Evolutionary conservation across 139 green algal genomes (phyloP), one percentile per base, ranked within the genome.

Genomic region (Coelastrella sp.): DNA sequence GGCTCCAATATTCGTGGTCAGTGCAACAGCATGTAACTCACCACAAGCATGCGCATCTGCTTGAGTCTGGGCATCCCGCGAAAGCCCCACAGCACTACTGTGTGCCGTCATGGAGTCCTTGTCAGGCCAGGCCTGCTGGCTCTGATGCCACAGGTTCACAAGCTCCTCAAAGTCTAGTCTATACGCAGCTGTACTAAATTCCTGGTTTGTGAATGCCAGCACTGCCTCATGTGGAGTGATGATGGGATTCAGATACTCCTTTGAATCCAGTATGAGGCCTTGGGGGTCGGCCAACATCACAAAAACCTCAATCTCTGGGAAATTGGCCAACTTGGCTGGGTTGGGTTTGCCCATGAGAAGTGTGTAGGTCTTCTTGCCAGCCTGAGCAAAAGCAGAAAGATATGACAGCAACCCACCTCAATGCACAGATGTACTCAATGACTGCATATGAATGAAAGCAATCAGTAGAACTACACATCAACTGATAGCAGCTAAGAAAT

Each of bases 261-360:
- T 97, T 90, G 90, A 95, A 90, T 99, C 97, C 72, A 99, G 92
- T 22, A 99, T 94, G 82, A 96, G 90, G 14, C 94, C 95, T 80
- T 94, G 92, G 0, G 96, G 94, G 70, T 98, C 96, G 0, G 93
- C 94, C 27, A 98, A 90, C 93, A 96, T 91, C 60, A 98, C 95
- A 87, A 95, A 98, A 9, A 97, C 93, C 81, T 96, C 93, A 19
- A 95, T 72, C 92, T 99, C 98, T 8, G 97, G 97, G 86, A 99
- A 99, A 91, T 99, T 99, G 76, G 97, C 98, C 84, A 99, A 95
- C 95, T 99, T 99, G 84, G 96, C 95, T 12, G 98, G 97, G 88
- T 93, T 99, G 70, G 96, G 96, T 88, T 98, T 98, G 27, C 97
- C 98, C 91, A 99, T 96, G 9, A 99, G 92, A 49, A 99, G 80